A percentile compares a stretch with the other conserved stretches of the same genome.
phyloP scores from a whole-genome alignment of 768 basidiomycete species.

The Leccinum uliginosum region DNA sequence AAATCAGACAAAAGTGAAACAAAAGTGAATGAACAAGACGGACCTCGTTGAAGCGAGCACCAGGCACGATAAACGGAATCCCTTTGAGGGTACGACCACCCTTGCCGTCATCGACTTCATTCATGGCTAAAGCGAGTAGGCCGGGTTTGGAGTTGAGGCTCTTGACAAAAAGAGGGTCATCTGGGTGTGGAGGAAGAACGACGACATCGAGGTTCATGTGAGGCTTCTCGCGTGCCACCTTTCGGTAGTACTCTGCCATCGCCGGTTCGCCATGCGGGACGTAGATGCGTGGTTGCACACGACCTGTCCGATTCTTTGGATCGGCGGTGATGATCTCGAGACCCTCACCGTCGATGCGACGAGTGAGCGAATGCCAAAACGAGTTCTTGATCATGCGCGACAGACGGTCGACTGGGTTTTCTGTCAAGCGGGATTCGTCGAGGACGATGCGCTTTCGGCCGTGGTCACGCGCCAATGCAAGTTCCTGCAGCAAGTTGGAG shows the following conservation, averaged over 20 bases:
- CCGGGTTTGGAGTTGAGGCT: constrained; percentile 93
- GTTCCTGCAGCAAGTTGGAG: constrained; percentile 97
- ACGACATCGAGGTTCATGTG: constrained; percentile 93
- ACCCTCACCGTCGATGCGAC: constrained; percentile 95
- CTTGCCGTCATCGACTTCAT: constrained; percentile 74
- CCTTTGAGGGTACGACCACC: constrained; percentile 84
- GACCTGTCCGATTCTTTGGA: constrained; percentile 93
- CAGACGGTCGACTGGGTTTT: constrained; percentile 95
- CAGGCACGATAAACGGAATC: constrained; percentile 96
- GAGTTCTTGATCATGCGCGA: constrained; percentile 97
- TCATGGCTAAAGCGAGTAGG: constrained; percentile 93
- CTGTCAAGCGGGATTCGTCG: constrained; percentile 96
- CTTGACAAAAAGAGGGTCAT: constrained; percentile 86
- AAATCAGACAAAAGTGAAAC: background rate
- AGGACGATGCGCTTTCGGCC: constrained; percentile 94
- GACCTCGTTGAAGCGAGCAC: constrained; percentile 91
- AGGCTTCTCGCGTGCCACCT: constrained; percentile 86
- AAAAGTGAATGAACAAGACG: constrained; percentile 19
- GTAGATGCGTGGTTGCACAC: constrained; percentile 89
- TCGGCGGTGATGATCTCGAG: constrained; percentile 97
- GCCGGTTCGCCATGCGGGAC: constrained; percentile 89
- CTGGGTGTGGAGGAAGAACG: constrained; percentile 80
- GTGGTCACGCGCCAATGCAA: constrained; percentile 93
- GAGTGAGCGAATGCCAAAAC: constrained; percentile 97
- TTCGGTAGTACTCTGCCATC: constrained; percentile 94